A percentile compares a stretch with the other conserved stretches of the same genome.
Conservation (phyloP, 2,329 filamentous ascomycete genomes). For the Botryotinia convoluta region DNA sequence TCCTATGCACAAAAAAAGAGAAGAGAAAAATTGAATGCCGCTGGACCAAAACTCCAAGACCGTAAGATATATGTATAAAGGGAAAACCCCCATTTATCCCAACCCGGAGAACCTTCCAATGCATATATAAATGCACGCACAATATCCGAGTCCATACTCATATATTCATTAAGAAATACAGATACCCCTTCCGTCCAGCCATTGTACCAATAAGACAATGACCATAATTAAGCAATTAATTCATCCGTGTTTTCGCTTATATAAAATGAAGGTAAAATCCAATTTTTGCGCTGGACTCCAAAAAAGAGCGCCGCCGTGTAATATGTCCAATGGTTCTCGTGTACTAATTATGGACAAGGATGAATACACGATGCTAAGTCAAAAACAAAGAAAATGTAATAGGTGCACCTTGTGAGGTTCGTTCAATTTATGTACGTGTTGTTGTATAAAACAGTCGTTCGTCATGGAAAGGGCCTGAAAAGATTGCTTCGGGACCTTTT, state of each 20-base stretch:
- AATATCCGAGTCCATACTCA: conserved; percentile 3
- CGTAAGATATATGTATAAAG: background rate
- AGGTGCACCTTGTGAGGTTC: background rate
- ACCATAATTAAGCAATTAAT: background rate
- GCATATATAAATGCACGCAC: background rate
- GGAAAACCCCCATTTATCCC: background rate
- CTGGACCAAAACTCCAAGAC: background rate
- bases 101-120: background rate
- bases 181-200: background rate
- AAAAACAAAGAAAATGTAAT: background rate
- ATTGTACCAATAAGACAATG: background rate
- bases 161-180: conserved; percentile 3
- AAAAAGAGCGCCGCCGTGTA: background rate
- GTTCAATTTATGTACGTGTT: conserved; percentile 2
- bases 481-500: background rate
- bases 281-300: background rate
- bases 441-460: background rate
- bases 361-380: background rate
- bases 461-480: background rate
- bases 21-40: background rate
- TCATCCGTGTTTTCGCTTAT: background rate
- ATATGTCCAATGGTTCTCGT: conserved; percentile 9
- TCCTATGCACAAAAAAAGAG: conserved; percentile 1
- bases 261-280: background rate
- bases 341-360: conserved; percentile 10